Base-by-base conservation (phyloP, 2,329 filamentous ascomycete genomes). In the Fusarium mangiferae region DNA sequence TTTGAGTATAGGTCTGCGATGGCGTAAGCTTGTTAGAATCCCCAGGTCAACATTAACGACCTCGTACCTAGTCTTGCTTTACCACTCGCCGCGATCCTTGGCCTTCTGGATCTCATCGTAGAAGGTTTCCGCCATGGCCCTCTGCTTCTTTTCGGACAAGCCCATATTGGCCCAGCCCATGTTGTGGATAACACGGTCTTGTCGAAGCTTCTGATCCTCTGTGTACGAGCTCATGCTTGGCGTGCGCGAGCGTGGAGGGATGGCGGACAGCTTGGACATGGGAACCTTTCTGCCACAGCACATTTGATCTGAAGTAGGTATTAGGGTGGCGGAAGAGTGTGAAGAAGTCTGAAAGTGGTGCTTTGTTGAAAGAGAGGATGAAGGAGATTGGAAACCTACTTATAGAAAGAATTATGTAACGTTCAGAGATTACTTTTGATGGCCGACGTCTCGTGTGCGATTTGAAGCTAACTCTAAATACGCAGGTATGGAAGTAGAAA, bases 291-390 rank as follows among this genome's bases (percentile, higher is more conserved):
- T 18, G 2, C 22, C 18, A 22, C 9, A 12, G 13, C 33, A 20
- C 33, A 52, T 36, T 6, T 26, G 22, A 38, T 1, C 0, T 5
- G 7, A n/a, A 12, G 10, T 33, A 49, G 14, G 12, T 11, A 9
- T 7, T 28, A 3, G 5, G 15, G 3, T 15, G 1, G 10, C 10
- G 18, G 8, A 2, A 9, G 10, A 12, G 0, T 8, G 9, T 12
- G 24, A 22, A 17, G 5, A 26, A 3, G 13, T 13, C 3, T 20
- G 22, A 14, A 9, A 18, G 7, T n/a, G n/a, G n/a, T n/a, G n/a
- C n/a, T n/a, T n/a, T n/a, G n/a, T n/a, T 20, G 22, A 14, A 9
- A 18, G 7, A 18, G 5, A n/a, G 10, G 7, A n/a, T 3, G 5
- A 30, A 49, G 15, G 0, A 7, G 20, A 13, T 17, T 12, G 4